Evolutionary conservation across 108 stramenopile genomes (phyloP), one percentile per base, ranked within the genome.

Genomic region (Cyclostephanos invisitatus): DNA sequence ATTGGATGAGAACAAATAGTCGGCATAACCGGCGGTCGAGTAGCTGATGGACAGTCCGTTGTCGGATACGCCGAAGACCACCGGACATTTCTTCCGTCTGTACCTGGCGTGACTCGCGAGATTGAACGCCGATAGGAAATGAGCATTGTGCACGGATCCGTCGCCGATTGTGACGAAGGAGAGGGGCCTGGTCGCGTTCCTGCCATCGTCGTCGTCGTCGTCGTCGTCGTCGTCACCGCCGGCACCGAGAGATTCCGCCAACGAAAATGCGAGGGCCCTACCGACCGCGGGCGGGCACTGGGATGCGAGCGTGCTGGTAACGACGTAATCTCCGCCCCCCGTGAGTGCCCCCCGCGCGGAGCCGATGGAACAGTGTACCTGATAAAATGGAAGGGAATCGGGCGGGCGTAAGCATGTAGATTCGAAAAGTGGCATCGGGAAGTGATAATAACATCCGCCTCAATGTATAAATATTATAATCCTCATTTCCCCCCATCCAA

Each of bases 251-350:
- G 53, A 38, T 38, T 77, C 68, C 55, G 73, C 61, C 32, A 93
- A 72, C 0, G 90, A 84, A 72, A 87, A 91, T 40, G 86, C 95
- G 49, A 96, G 77, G 0, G 90, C 95, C 0, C 95, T 83, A 5
- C 91, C 95, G 15, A 93, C 89, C 5, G 95, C 95, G 0, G 92
- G 84, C 20, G 92, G 91, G 62, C 86, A 86, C 70, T 96, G 95
- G 10, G 89, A 90, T 0, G 95, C 86, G 25, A 96, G 76, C 27
- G 95, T 96, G 22, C 87, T 89, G 32, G 87, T 85, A 0, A 91
- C 90, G 40, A 91, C 64, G 51, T 80, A 88, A 60, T 91, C 90
- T 68, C 86, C 84, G 17, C 81, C 63, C 21, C 80, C 82, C 40
- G 67, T 38, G 4, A 35, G n/a, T 32, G 59, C 70, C 14, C 54